These are phyloP conservation scores for Coelastrella sp. DNA, from an alignment of 139 green algal species.

Conservation along the genomic window DNA sequence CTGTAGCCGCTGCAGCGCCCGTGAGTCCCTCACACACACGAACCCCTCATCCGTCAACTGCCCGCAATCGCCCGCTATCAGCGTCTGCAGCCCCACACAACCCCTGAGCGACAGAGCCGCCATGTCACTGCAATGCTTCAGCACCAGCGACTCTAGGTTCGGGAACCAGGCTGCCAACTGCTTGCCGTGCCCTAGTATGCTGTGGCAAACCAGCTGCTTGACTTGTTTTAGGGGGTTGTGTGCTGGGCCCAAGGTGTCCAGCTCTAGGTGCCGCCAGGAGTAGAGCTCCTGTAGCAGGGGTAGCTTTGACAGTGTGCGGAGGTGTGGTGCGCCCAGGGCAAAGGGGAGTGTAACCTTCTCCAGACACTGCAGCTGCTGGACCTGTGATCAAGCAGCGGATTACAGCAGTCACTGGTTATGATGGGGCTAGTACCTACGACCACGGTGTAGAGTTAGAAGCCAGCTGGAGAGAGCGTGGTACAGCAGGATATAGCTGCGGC, in stretches of 20 bases:
- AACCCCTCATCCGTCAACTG: constrained; percentile 36
- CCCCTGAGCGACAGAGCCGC: constrained; percentile 30
- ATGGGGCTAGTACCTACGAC: neutral
- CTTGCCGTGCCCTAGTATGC: constrained; percentile 34
- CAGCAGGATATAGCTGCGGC: too few relatives aligned
- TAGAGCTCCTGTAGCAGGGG: constrained; percentile 14
- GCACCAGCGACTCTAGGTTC: neutral
- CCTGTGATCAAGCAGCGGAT: constrained; percentile 1
- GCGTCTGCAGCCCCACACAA: neutral
- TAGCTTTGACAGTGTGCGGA: constrained; percentile 21
- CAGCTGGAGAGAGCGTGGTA: too few relatives aligned
- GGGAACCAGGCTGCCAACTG: constrained; percentile 10
- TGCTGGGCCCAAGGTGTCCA: constrained; percentile 32
- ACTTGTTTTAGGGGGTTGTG: constrained; percentile 16
- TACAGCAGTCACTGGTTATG: neutral
- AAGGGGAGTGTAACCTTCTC: constrained; percentile 43
- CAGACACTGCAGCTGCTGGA: constrained; percentile 13
- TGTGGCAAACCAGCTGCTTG: constrained; percentile 4
- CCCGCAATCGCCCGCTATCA: constrained; percentile 32
- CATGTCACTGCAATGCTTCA: constrained; percentile 24
- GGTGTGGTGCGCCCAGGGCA: neutral
- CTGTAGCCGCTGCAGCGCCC: constrained; percentile 25
- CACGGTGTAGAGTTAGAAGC: neutral
- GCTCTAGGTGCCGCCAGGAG: neutral
- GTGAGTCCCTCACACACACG: neutral